Conservation (phyloP, 305 asterid genomes). For the Euphrasia arctica region DNA sequence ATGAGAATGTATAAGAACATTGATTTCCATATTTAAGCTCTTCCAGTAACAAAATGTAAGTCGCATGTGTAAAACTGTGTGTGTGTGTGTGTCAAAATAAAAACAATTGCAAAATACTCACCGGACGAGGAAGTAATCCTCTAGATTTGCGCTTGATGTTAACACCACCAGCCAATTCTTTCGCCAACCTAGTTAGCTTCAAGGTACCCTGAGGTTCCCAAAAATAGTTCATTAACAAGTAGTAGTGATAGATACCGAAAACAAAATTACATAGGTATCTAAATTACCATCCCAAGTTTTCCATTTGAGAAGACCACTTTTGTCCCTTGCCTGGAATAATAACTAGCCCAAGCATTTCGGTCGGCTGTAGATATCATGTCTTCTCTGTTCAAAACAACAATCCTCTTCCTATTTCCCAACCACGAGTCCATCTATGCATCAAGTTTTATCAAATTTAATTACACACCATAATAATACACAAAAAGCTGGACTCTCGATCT, state of each 20-base stretch:
- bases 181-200: conserved; percentile 79
- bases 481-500: neutral
- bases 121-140: conserved; percentile 95
- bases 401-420: conserved; percentile 87
- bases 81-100: neutral
- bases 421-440: conserved; percentile 79
- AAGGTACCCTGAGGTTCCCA: conserved; percentile 60
- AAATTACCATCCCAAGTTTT: neutral
- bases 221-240: conserved; percentile 22
- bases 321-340: conserved; percentile 78
- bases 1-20: too few species aligned
- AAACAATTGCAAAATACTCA: conserved; percentile 42
- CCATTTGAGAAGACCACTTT: conserved; percentile 38
- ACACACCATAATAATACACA: conserved; percentile 14
- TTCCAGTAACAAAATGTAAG: conserved; percentile 15
- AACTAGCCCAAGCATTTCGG: conserved; percentile 94
- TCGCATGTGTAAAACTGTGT: neutral
- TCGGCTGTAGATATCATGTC: conserved; percentile 92
- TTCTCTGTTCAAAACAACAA: conserved; percentile 87
- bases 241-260: neutral
- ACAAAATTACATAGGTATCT: neutral
- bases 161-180: conserved; percentile 70
- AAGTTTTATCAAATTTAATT: conserved; percentile 30
- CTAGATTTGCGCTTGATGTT: conserved; percentile 79
- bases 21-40: too few species aligned